Evolutionary conservation across 805 yeast genomes (phyloP), one percentile per base, ranked within the genome.

Genomic region (Hanseniaspora lachancei): DNA sequence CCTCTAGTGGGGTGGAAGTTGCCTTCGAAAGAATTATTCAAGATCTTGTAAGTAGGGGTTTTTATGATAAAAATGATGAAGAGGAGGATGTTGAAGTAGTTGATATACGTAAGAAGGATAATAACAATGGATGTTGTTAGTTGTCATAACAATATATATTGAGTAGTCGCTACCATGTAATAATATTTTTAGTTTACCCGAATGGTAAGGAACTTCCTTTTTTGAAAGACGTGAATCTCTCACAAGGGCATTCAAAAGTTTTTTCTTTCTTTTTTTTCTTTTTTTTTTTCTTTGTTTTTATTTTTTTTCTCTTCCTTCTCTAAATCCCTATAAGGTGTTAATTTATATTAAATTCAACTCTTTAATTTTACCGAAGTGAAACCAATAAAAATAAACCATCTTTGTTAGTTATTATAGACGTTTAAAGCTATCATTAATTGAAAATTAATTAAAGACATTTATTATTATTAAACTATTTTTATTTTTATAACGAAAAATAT

Each of bases 31-130:
- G 64, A 18, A 65, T 74, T 6, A 66, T 74, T 15, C 67, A 69
- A 42, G 74, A 74, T 55, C 61, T 74, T n/a, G 70, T 73, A 5
- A 70, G 71, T 41, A 65, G 69, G 57, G 66, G 72, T 5, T 70
- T 72, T 59, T 71, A 69, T 58, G 72, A 72, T 50, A 70, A 65
- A 39, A 23, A 16, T 18, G 18, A 29, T n/a, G 35, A 21, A 6
- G 35, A 46, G 8, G 49, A 48, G 2, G 44, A 41, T 20, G 44
- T 41, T 41, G 44, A 41, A 10, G 44, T 41, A 2, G 7, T 41
- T 23, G 44, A 41, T 41, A 41, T 41, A 15, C 29, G 29, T 15
- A 41, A 41, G 29, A 41, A 41, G 44, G 44, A 41, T 12, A 8
- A 23, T 15, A 32, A 41, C 21, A 27, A 2, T 23, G 29, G 29